Percentiles rank a stretch among this genome's conserved stretches.
Evolutionary conservation across 2,329 filamentous ascomycete genomes (phyloP).

Genomic region (Colletotrichum plurivorum): DNA sequence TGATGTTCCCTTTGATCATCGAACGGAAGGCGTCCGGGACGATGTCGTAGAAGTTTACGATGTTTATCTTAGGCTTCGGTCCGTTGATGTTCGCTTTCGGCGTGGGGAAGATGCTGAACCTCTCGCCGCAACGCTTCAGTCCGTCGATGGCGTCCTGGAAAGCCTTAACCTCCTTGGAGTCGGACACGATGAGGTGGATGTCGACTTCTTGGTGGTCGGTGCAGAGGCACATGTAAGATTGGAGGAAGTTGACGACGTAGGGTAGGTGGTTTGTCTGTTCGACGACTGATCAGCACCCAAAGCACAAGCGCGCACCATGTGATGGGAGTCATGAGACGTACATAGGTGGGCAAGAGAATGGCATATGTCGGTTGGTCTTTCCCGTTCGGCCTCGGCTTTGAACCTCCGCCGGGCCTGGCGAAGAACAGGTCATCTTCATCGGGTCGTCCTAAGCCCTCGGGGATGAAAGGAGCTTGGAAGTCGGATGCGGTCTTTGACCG

Average conservation of each 20-base stretch:
- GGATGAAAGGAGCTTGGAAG: too few species aligned
- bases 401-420: neutral
- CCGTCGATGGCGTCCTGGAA: constrained; percentile 10
- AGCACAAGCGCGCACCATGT: too few species aligned
- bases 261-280: constrained; percentile 11
- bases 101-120: constrained; percentile 21
- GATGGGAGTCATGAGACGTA: neutral
- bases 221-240: constrained; percentile 32
- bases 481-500: neutral
- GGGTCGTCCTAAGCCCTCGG: neutral
- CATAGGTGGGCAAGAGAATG: constrained; percentile 31
- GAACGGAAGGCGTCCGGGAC: constrained; percentile 8
- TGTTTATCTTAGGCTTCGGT: constrained; percentile 11
- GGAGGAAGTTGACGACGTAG: constrained; percentile 21
- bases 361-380: neutral
- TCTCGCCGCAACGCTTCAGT: constrained; percentile 12
- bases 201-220: constrained; percentile 28
- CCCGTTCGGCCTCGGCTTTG: neutral
- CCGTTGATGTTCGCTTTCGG: constrained; percentile 18
- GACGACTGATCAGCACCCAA: neutral
- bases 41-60: constrained; percentile 30
- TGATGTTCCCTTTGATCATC: neutral
- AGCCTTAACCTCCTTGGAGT: constrained; percentile 3
- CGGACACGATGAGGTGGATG: constrained; percentile 17
- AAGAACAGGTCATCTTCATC: neutral